A percentile compares a stretch with the other conserved stretches of the same genome.
Conservation (phyloP, 2,329 filamentous ascomycete species). For the Zymoseptoria brevis region DNA sequence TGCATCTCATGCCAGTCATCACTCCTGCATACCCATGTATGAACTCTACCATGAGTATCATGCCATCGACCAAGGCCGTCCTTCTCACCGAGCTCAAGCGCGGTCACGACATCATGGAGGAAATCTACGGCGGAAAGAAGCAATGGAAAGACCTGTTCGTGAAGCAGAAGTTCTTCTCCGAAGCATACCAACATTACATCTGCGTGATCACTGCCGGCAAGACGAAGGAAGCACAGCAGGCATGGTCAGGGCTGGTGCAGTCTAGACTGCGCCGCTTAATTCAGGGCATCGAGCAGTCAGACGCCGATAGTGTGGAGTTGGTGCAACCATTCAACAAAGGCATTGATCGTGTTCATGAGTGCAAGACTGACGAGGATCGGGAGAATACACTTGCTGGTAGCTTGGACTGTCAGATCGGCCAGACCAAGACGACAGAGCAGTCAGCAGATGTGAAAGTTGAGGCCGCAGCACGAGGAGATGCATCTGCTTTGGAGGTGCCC, state of each 20-base stretch:
- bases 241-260: conserved; percentile 87
- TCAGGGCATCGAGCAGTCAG: conserved; percentile 70
- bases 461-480: conserved; percentile 39
- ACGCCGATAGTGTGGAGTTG: conserved; percentile 59
- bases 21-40: conserved; percentile 96
- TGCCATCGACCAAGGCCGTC: conserved; percentile 72
- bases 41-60: conserved; percentile 95
- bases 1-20: conserved; percentile 95
- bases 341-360: conserved; percentile 74
- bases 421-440: conserved; percentile 48
- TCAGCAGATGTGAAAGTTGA: conserved; percentile 43
- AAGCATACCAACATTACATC: conserved; percentile 92
- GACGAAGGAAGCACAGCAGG: conserved; percentile 73
- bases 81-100: conserved; percentile 76
- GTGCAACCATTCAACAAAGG: conserved; percentile 91
- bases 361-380: conserved; percentile 53
- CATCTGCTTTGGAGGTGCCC: conserved; percentile 33
- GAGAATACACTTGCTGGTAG: conserved; percentile 56
- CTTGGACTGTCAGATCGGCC: conserved; percentile 52
- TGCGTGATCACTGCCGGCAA: conserved; percentile 76
- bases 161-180: conserved; percentile 88
- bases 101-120: conserved; percentile 67
- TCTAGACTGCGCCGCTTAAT: conserved; percentile 87
- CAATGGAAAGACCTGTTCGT: conserved; percentile 83
- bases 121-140: conserved; percentile 67